These are phyloP conservation scores for Cryptosporidium sp. DNA, from an alignment of 169 alveolate species.

Conservation along the genomic window DNA sequence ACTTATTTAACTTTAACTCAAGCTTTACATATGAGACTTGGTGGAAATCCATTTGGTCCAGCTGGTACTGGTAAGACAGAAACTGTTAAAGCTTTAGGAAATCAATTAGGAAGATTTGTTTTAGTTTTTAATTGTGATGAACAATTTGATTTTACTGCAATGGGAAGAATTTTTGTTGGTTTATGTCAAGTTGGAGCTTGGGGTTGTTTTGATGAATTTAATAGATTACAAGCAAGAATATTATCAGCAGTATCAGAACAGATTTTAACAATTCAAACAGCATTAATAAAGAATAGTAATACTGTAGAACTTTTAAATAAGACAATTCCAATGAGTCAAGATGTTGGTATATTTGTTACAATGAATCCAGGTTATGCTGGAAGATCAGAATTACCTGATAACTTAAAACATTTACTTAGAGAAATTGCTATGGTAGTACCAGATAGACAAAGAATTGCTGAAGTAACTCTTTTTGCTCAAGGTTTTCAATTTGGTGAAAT, in stretches of 20 bases:
- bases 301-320: slow-evolving; percentile 86
- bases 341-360: slow-evolving; percentile 97
- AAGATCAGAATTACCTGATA: slow-evolving; percentile 96
- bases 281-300: slow-evolving; percentile 87
- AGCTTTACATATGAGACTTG: slow-evolving; percentile 95
- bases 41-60: slow-evolving; percentile 99
- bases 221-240: slow-evolving; percentile 95
- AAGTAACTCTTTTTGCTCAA: slow-evolving; percentile 94
- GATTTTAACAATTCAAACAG: slow-evolving; percentile 92
- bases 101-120: slow-evolving; percentile 95
- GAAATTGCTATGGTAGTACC: slow-evolving; percentile 94
- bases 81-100: slow-evolving; percentile 97
- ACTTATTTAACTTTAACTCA: slow-evolving; percentile 96
- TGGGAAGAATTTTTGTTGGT: slow-evolving; percentile 96
- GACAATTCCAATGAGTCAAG: slow-evolving; percentile 90
- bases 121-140: slow-evolving; percentile 99
- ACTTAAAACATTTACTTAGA: slow-evolving; percentile 93
- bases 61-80: slow-evolving; percentile 99
- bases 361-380: slow-evolving; percentile 99
- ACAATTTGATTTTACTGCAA: slow-evolving; percentile 96
- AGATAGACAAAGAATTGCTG: slow-evolving; percentile 91
- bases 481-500: slow-evolving; percentile 95
- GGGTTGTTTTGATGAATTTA: slow-evolving; percentile 99
- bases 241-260: slow-evolving; percentile 96
- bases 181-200: slow-evolving; percentile 97